phyloP scores from a whole-genome alignment of 208 protist genomes.

The Novymonas esmeraldas region DNA sequence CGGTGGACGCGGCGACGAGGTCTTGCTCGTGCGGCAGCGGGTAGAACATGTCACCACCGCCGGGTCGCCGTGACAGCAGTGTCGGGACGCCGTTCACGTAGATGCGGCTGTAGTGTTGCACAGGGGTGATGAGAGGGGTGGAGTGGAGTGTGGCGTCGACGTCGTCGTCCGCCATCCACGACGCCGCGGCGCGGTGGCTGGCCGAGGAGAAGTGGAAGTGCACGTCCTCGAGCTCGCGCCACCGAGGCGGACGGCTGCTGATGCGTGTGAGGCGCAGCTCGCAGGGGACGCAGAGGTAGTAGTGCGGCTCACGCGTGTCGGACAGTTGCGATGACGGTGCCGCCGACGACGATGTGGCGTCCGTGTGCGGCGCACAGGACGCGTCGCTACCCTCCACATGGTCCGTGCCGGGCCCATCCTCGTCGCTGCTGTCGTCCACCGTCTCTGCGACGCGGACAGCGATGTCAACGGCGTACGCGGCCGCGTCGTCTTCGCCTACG shows the following conservation, averaged over 20 bases:
- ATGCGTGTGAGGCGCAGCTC: constrained; percentile 65
- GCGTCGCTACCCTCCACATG: no score
- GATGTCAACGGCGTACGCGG: constrained; percentile 25
- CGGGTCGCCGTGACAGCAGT: constrained; percentile 69
- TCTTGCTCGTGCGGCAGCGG: constrained; percentile 70
- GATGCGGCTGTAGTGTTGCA: constrained; percentile 55
- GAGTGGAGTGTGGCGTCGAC: constrained; percentile 66
- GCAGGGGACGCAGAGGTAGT: constrained; percentile 88
- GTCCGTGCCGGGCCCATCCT: no score
- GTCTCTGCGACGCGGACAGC: not conserved
- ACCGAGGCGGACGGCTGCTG: constrained; percentile 35
- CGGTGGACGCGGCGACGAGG: constrained; percentile 14
- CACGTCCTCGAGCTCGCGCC: constrained; percentile 73
- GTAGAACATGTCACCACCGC: constrained; percentile 89
- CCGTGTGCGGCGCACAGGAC: no score
- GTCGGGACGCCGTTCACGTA: constrained; percentile 81
- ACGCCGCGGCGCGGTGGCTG: constrained; percentile 62
- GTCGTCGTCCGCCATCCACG: constrained; percentile 76
- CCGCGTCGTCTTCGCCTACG: constrained; percentile 35
- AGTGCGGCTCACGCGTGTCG: constrained; percentile 63
- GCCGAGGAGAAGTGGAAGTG: constrained; percentile 88
- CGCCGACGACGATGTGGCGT: not conserved
- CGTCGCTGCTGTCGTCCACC: constrained; percentile 1
- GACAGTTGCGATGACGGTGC: not conserved
- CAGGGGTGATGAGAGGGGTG: constrained; percentile 27